phyloP scores from a whole-genome alignment of 129 eudicot species.

The Centrapalus pauciflorus region DNA sequence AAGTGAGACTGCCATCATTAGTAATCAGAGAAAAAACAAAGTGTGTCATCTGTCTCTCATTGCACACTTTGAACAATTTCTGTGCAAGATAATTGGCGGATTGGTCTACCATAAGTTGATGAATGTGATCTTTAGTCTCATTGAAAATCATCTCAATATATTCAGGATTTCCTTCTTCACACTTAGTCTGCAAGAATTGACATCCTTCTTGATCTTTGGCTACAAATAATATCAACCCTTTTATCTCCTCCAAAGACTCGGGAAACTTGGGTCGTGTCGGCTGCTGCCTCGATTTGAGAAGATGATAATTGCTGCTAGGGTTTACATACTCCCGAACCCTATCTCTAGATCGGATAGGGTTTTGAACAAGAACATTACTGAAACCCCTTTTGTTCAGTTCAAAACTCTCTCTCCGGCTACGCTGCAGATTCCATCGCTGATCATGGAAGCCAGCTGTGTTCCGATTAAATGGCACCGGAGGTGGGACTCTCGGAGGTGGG shows the following conservation, averaged over 20 bases:
- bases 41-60: slow-evolving; percentile 34
- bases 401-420: slow-evolving; percentile 18
- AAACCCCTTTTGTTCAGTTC: slow-evolving; percentile 5
- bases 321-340: neutral
- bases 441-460: neutral
- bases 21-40: slow-evolving; percentile 25
- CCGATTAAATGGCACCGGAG: neutral
- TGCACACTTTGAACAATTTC: slow-evolving; percentile 42
- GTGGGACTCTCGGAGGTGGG: slow-evolving; percentile 9
- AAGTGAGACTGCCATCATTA: slow-evolving; percentile 23
- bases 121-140: slow-evolving; percentile 49
- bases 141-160: slow-evolving; percentile 44
- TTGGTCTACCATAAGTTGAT: slow-evolving; percentile 49
- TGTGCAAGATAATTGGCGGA: slow-evolving; percentile 49
- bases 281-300: neutral
- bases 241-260: slow-evolving; percentile 31
- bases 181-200: slow-evolving; percentile 38
- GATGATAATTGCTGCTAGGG: neutral
- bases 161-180: slow-evolving; percentile 39
- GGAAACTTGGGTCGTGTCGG: slow-evolving; percentile 10
- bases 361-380: slow-evolving; percentile 1
- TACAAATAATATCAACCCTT: slow-evolving; percentile 36
- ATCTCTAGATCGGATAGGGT: neutral
- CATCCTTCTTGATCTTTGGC: slow-evolving; percentile 54
- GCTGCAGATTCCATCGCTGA: slow-evolving; percentile 21